phyloP scores from a whole-genome alignment of 2,329 filamentous ascomycete genomes.

The Teratosphaeria gauchensis region DNA sequence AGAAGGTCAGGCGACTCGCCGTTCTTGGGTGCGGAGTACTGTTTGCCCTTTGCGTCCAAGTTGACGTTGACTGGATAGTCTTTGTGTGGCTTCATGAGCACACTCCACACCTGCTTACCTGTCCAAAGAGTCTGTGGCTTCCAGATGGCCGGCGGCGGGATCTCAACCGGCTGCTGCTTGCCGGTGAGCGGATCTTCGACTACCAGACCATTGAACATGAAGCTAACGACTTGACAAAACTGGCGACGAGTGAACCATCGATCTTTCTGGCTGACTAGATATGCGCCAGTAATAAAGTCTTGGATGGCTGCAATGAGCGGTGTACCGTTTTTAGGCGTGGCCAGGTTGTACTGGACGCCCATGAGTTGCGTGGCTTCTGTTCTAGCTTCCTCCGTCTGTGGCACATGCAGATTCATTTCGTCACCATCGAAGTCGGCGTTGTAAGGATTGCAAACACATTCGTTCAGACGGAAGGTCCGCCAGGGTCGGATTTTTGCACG shows the following conservation, averaged over 20 bases:
- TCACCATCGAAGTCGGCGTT: conserved; percentile 99
- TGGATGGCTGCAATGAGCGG: conserved; percentile 98
- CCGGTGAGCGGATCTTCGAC: conserved; percentile 38
- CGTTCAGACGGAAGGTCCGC: conserved; percentile 92
- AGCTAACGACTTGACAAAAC: conserved; percentile 82
- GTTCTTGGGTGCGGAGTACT: conserved; percentile 55
- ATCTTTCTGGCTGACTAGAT: conserved; percentile 83
- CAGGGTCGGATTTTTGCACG: conserved; percentile 86
- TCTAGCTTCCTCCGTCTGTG: conserved; percentile 91
- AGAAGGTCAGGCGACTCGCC: conserved; percentile 69
- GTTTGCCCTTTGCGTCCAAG: conserved; percentile 82
- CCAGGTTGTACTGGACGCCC: conserved; percentile 94
- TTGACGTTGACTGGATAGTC: conserved; percentile 78
- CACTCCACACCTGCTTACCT: conserved; percentile 90
- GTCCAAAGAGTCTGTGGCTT: conserved; percentile 89
- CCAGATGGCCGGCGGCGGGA: conserved; percentile 77
- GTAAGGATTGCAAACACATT: conserved; percentile 96
- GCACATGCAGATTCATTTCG: conserved; percentile 98
- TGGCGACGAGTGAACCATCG: conserved; percentile 81
- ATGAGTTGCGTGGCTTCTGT: conserved; percentile 93
- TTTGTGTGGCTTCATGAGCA: conserved; percentile 82
- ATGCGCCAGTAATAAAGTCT: conserved; percentile 96
- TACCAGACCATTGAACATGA: conserved; percentile 73
- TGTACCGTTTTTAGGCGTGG: conserved; percentile 93
- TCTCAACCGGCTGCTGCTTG: conserved; percentile 56